Base-by-base conservation (phyloP, 2,329 filamentous ascomycete species). In the Shiraia bambusicola region DNA sequence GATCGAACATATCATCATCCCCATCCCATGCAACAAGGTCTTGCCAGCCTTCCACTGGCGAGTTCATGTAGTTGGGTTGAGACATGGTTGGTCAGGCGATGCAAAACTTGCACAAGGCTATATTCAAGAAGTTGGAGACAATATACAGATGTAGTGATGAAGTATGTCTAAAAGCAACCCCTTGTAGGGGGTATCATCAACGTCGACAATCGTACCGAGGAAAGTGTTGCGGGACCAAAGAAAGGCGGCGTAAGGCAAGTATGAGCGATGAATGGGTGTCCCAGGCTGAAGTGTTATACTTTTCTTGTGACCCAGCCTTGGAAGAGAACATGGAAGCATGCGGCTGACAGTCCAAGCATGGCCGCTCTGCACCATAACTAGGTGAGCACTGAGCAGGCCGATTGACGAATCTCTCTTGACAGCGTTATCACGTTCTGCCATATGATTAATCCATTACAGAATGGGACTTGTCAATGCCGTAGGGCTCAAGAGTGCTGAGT, bases 11-110 rank as follows among this genome's bases (percentile, higher is more conserved):
- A 27, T 22, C 19, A 8, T 63, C 19, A 8, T 63, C 59, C 6
- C 52, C 63, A 24, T 63, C 56, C 62, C 59, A 65, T 10, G 42
- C 47, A 30, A 66, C 40, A 6, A 65, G 37, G 14, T 61, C 58
- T 37, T 64, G 49, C 63, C 63, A 67, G 27, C 45, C 47, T 40
- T 61, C 61, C 14, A 36, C 38, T 6, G 55, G 42, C 15, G 58
- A 50, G 10, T 42, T 41, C 14, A 25, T 39, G 15, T 59, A 52
- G 26, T 40, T 49, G 17, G 45, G 42, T 29, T 47, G 45, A 29
- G 59, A 54, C 54, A 60, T 53, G 2, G 37, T 34, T 16, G 4
- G 19, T 22, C 19, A 13, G 30, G 32, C 13, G 11, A 25, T 31
- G 37, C 13, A 32, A 13, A 24, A 11, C 17, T 24, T 17, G 17